Conservation (phyloP, 345 rosid species). For the Pelargonium nanum region DNA sequence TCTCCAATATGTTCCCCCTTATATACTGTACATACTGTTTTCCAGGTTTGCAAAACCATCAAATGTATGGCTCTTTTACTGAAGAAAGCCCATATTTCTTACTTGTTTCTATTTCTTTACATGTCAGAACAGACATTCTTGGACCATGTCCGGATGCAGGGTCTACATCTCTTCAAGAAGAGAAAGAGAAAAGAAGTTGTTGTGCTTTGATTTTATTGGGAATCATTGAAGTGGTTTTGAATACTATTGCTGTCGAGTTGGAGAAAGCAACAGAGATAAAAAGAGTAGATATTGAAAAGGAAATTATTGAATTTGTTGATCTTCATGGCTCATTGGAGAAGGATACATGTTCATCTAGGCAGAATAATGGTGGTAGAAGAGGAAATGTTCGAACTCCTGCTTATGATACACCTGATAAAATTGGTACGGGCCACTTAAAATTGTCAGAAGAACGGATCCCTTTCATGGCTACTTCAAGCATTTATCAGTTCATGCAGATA, state of each 20-base stretch:
- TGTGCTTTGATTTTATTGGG: constrained; percentile 42
- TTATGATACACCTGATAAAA: constrained; percentile 17
- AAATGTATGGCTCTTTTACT: neutral
- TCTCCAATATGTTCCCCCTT: neutral
- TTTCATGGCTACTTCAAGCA: constrained; percentile 63
- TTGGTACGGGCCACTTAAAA: constrained; percentile 23
- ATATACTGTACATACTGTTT: neutral
- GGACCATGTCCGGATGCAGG: constrained; percentile 38
- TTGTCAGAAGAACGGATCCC: constrained; percentile 30
- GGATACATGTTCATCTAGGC: constrained; percentile 28
- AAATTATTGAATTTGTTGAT: constrained; percentile 42
- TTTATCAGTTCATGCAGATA: constrained; percentile 43
- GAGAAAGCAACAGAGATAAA: constrained; percentile 44
- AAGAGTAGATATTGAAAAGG: constrained; percentile 46
- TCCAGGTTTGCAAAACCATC: too few species aligned
- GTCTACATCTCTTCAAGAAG: constrained; percentile 39
- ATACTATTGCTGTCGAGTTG: constrained; percentile 38
- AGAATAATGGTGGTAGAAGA: constrained; percentile 33
- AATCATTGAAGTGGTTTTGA: constrained; percentile 53
- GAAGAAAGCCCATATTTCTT: constrained; percentile 7
- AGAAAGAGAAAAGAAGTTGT: constrained; percentile 48
- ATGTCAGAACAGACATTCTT: constrained; percentile 50
- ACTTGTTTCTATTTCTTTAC: constrained; percentile 13
- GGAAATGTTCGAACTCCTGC: constrained; percentile 25
- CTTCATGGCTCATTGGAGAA: constrained; percentile 40